Base-by-base conservation (phyloP, 345 rosid genomes). In the Kandelia obovata region DNA sequence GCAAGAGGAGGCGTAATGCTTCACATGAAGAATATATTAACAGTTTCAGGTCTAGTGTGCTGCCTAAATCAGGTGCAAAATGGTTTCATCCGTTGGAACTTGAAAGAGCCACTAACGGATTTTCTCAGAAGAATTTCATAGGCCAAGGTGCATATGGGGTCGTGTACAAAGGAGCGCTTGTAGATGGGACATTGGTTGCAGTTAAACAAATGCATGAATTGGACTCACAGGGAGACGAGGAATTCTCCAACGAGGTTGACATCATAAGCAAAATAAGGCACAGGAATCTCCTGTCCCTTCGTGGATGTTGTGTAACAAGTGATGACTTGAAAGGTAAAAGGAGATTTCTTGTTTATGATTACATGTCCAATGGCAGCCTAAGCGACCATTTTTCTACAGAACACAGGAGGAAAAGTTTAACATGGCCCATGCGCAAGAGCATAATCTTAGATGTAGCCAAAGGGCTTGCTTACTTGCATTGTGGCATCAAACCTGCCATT, bases 181-280 rank as follows among this genome's bases (percentile, higher is more conserved):
- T 82, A 4, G 92, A 85, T 26, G 86, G 89, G 16, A 78, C 84
- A n/a, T 10, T 53, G 46, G 78, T 88, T 19, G 89, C 87, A 1
- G 86, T 83, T 46, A 88, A 88, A 64, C 86, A 82, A 66, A 71
- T 83, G 58, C 69, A 76, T 0, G 87, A 84, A 67, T 25, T 73
- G 61, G 84, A 85, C 61, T 75, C 84, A 2, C 77, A 80, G 64
- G 80, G 85, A 3, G 92, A 87, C 23, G 84, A 75, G 43, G 89
- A 87, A 7, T 83, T 87, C 67, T 57, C 72, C n/a, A 85, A 85
- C 23, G 92, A 88, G 74, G 92, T 88, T 25, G 87, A 88, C 72
- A 83, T 88, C 64, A 84, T 88, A 51, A 83, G 89, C 81, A 88
- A 80, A 60, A 81, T 88, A 19, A 79, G 88, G 75, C 92, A 88